Evolutionary conservation across 208 protist genomes (phyloP).

Genomic region (Crithidia mellificae): DNA sequence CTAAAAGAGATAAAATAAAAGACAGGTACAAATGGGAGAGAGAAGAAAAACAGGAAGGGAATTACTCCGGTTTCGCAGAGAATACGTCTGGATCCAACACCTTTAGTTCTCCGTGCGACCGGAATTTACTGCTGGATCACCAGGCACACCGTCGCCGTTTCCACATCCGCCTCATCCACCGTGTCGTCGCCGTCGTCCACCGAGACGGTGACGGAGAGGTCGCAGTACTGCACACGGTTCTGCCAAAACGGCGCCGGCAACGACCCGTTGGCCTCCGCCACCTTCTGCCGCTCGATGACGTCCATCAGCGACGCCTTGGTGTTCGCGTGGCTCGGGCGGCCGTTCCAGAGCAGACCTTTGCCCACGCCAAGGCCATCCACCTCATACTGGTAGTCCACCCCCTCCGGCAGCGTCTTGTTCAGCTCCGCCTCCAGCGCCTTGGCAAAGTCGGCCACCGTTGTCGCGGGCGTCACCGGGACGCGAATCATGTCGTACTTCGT

Average conservation of each 20-base stretch:
- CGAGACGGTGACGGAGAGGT: slow-evolving; percentile 71
- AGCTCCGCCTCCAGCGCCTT: slow-evolving; percentile 51
- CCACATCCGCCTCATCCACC: slow-evolving; percentile 86
- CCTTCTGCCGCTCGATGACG: slow-evolving; percentile 83
- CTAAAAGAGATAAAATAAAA: too few species aligned
- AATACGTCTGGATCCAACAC: too few species aligned
- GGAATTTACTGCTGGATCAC: slow-evolving; percentile 46
- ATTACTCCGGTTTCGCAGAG: too few species aligned
- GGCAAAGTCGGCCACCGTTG: slow-evolving; percentile 76
- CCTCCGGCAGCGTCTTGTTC: slow-evolving; percentile 48
- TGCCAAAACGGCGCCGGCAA: slow-evolving; percentile 73
- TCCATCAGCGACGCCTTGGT: slow-evolving; percentile 78
- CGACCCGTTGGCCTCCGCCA: slow-evolving; percentile 46
- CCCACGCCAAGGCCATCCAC: slow-evolving; percentile 82
- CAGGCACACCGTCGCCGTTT: slow-evolving; percentile 77
- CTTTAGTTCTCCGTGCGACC: too few species aligned
- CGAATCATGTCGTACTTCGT: slow-evolving; percentile 89
- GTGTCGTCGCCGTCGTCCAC: slow-evolving; percentile 69
- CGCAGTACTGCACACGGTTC: slow-evolving; percentile 76
- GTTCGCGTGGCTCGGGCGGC: slow-evolving; percentile 64
- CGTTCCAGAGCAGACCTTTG: slow-evolving; percentile 86
- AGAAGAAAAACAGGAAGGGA: too few species aligned
- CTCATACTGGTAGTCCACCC: slow-evolving; percentile 52
- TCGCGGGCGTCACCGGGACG: slow-evolving; percentile 57
- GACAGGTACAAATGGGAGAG: too few species aligned